Conservation (phyloP, 257 asterid genomes). For the Capsicum chinense region DNA sequence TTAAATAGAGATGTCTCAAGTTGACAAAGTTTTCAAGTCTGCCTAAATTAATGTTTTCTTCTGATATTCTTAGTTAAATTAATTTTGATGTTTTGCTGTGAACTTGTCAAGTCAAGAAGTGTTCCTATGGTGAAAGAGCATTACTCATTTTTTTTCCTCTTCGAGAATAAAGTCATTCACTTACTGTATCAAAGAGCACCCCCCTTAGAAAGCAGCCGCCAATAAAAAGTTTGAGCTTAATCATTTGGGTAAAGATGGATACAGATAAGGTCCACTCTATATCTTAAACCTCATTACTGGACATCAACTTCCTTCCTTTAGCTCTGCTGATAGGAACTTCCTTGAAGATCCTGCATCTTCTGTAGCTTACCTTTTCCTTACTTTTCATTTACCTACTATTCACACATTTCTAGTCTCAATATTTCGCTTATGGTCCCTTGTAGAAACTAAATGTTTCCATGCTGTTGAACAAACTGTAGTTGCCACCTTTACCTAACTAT, state of each 20-base stretch:
- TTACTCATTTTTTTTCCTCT: not conserved
- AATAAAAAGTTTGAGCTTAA: not conserved
- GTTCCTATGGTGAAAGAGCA: not conserved
- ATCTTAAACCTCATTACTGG: slow-evolving; percentile 14
- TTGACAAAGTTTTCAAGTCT: not conserved
- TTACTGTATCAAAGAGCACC: not conserved
- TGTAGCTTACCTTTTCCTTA: not conserved
- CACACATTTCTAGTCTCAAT: not conserved
- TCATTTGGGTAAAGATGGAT: not conserved
- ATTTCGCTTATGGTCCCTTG: not conserved
- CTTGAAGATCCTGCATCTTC: not conserved
- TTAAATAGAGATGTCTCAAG: not conserved
- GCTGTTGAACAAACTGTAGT: too few species aligned
- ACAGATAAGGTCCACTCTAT: not conserved
- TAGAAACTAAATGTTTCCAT: not conserved
- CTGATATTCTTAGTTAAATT: not conserved
- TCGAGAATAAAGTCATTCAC: not conserved
- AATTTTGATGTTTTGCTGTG: not conserved
- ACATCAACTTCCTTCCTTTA: not conserved
- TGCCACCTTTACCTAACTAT: too few species aligned
- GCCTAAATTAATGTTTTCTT: not conserved
- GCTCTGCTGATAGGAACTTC: not conserved
- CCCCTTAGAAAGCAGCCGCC: not conserved
- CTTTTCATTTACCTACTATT: not conserved
- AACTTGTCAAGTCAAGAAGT: not conserved